Evolutionary conservation across 495 filamentous ascomycete genomes (phyloP), one percentile per base, ranked within the genome.

Genomic region (Glarea lozoyensis): DNA sequence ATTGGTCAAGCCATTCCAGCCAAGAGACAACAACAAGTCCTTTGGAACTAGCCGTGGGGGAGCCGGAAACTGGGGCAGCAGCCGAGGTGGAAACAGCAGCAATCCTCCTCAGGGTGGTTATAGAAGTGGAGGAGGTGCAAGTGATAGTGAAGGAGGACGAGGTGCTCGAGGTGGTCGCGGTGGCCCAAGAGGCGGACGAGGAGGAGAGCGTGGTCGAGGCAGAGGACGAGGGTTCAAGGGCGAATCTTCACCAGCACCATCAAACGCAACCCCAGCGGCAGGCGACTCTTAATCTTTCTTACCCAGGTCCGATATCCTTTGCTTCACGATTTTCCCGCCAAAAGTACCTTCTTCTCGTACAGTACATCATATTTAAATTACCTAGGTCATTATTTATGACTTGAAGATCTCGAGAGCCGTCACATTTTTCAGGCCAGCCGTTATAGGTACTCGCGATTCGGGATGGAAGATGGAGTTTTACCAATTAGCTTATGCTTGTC

Each of bases 1-100:
- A 21, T 73, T 82, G 43, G 75, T 94, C 42, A 86, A 86, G 65
- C 78, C 85, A 62, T 92, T 88, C 61, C 73, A 80, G 53, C 73
- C 78, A 18, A 79, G 79, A 21, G 63, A 73, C 12, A 59, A 61
- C 42, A 44, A 24, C 23, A 63, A 66, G 43, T 63, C 66, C 20
- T 55, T 66, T 43, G 70, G 65, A 43, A 68, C 66, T 50, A 61
- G 60, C 36, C 72, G 73, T 47, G 71, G 72, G 45, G 56, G 62
- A 40, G 83, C 84, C 31, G 84, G 85, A 25, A 82, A 74, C 44
- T 86, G 87, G 85, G 78, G 81, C 44, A 70, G 71, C 52, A 82
- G 81, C 60, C 70, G 78, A 11, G 76, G 81, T 27, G 70, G 76
- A 42, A 75, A 63, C 41, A 61, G 61, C 38, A 63, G 67, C n/a